Conservation (phyloP, 2,329 filamentous ascomycete genomes). For the Cercospora beticola region DNA sequence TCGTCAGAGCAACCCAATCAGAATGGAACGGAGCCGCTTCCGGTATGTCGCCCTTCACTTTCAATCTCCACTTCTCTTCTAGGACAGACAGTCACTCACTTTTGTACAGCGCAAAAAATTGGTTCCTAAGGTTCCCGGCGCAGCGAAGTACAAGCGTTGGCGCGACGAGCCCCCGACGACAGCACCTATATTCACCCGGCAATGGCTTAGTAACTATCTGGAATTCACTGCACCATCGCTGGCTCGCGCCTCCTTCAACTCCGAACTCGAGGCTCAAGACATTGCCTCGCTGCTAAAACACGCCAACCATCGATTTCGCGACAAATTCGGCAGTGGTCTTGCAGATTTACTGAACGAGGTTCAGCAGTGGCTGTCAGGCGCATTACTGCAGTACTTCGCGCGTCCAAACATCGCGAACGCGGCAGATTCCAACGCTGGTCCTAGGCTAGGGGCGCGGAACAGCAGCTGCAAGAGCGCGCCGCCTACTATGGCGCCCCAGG, state of each 20-base stretch:
- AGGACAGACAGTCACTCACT: neutral
- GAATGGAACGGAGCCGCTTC: conserved; percentile 1
- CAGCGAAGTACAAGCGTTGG: neutral
- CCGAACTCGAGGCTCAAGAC: neutral
- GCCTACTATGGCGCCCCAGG: conserved; percentile 13
- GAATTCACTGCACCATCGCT: neutral
- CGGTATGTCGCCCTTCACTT: neutral
- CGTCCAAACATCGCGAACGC: neutral
- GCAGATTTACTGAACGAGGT: neutral
- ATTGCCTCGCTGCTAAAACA: neutral
- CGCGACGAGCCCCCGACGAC: neutral
- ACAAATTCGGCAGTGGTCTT: neutral
- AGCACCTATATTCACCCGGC: neutral
- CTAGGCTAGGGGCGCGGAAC: neutral
- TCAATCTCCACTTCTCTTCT: neutral
- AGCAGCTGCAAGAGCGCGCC: neutral
- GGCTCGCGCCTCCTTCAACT: neutral
- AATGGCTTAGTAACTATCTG: conserved; percentile 2
- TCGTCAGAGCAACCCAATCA: neutral
- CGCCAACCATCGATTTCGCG: neutral
- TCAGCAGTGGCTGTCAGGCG: conserved; percentile 8
- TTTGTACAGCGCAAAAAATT: neutral
- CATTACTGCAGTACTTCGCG: conserved; percentile 1
- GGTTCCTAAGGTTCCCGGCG: neutral
- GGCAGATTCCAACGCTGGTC: neutral